Conservation (phyloP, 2,329 filamentous ascomycete genomes). For the Fusarium sp. region DNA sequence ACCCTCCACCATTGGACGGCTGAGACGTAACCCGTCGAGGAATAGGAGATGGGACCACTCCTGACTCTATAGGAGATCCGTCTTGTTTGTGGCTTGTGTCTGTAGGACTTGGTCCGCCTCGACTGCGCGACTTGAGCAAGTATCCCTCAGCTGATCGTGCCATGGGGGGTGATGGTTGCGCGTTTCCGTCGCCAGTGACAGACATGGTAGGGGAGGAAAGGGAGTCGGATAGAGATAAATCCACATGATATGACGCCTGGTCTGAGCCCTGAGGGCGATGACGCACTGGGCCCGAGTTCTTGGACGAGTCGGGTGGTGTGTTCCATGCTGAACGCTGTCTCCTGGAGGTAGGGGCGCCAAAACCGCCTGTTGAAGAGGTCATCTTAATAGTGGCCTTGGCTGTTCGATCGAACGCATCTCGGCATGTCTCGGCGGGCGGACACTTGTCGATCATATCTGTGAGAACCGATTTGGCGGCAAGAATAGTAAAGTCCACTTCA, state of each 20-base stretch:
- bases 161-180: constrained; percentile 58
- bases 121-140: constrained; percentile 51
- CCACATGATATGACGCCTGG: constrained; percentile 53
- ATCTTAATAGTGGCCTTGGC: constrained; percentile 96
- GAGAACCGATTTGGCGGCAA: constrained; percentile 92
- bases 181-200: constrained; percentile 51
- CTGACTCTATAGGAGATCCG: constrained; percentile 56
- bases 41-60: constrained; percentile 61
- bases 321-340: constrained; percentile 52
- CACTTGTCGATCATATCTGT: constrained; percentile 94
- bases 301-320: constrained; percentile 47
- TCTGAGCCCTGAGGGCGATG: constrained; percentile 52
- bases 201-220: constrained; percentile 59
- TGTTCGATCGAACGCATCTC: constrained; percentile 94
- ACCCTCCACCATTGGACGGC: constrained; percentile 48
- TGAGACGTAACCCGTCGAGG: constrained; percentile 56
- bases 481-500: constrained; percentile 96
- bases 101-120: constrained; percentile 50
- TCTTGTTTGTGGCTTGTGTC: constrained; percentile 51
- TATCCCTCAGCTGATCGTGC: constrained; percentile 52
- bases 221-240: constrained; percentile 56
- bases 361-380: constrained; percentile 89
- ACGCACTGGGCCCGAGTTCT: constrained; percentile 40
- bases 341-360: constrained; percentile 63
- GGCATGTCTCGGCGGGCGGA: constrained; percentile 92